Evolutionary conservation across 108 stramenopile genomes (phyloP).

Genomic region (Conticribra guillardii): DNA sequence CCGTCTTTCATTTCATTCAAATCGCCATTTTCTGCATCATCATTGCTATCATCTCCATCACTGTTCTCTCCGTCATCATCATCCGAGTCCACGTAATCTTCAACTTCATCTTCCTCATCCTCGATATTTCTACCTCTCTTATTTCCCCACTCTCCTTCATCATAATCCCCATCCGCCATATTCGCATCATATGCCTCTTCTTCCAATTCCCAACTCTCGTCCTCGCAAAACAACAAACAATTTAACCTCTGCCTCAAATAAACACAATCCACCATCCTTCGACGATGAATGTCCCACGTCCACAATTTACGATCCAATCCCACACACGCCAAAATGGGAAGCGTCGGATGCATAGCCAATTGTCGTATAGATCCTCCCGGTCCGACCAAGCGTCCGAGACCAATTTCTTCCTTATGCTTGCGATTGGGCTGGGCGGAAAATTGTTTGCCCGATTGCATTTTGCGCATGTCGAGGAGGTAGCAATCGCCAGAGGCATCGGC

Average conservation of each 20-base stretch:
- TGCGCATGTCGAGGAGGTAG: conserved; percentile 65
- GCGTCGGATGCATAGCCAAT: conserved; percentile 62
- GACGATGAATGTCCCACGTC: conserved; percentile 66
- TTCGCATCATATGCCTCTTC: conserved; percentile 58
- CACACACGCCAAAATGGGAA: conserved; percentile 73
- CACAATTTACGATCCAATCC: conserved; percentile 86
- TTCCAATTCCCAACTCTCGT: conserved; percentile 53
- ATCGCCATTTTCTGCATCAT: conserved; percentile 24
- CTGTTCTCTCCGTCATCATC: conserved; percentile 41
- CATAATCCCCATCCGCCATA: conserved; percentile 17
- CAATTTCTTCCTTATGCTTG: conserved; percentile 27
- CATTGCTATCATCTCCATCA: conserved; percentile 25
- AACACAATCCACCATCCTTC: conserved; percentile 67
- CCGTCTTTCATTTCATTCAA: conserved; percentile 2
- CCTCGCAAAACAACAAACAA: conserved; percentile 73
- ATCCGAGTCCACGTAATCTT: conserved; percentile 45
- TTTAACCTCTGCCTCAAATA: conserved; percentile 88
- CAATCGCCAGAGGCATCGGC: conserved; percentile 75
- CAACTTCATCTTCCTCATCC: conserved; percentile 36
- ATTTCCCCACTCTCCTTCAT: conserved; percentile 24
- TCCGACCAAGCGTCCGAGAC: conserved; percentile 67
- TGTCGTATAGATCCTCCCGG: conserved; percentile 79
- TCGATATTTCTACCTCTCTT: conserved; percentile 26
- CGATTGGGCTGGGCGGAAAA: conserved; percentile 10
- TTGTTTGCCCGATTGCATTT: conserved; percentile 42